Evolutionary conservation across 2,329 filamentous ascomycete genomes (phyloP).

Genomic region (Fusarium foetens): DNA sequence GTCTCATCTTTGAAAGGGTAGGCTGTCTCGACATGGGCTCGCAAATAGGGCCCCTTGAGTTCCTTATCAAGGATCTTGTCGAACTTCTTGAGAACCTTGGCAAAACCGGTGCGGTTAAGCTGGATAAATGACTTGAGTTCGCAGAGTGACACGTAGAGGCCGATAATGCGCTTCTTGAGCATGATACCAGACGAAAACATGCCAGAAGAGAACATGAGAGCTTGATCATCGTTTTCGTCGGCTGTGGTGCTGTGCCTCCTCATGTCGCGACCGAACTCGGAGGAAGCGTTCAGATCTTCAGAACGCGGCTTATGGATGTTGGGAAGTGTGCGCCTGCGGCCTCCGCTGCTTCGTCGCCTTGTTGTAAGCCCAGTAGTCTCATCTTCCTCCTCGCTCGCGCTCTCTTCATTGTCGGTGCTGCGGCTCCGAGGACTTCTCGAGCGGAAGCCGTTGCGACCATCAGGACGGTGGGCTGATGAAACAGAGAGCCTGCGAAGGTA

Average conservation of each 20-base stretch:
- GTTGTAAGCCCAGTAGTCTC: conserved; percentile 67
- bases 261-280: conserved; percentile 62
- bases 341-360: conserved; percentile 55
- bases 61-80: conserved; percentile 93
- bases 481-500: conserved; percentile 49
- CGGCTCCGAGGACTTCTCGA: conserved; percentile 55
- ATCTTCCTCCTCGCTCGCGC: conserved; percentile 72
- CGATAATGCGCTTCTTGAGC: conserved; percentile 90
- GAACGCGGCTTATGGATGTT: conserved; percentile 52
- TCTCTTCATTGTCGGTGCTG: conserved; percentile 68
- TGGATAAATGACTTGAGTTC: conserved; percentile 96
- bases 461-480: conserved; percentile 28
- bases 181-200: conserved; percentile 77
- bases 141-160: conserved; percentile 89
- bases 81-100: conserved; percentile 97
- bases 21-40: conserved; percentile 76
- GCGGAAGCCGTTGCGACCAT: conserved; percentile 33
- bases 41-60: conserved; percentile 81
- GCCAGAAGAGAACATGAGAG: conserved; percentile 71
- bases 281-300: conserved; percentile 69
- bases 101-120: conserved; percentile 95
- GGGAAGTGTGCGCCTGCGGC: conserved; percentile 53
- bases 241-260: conserved; percentile 74
- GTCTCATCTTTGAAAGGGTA: conserved; percentile 84
- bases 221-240: conserved; percentile 83